Conservation (phyloP, 768 basidiomycete species). For the Phylloporus scabripes region DNA sequence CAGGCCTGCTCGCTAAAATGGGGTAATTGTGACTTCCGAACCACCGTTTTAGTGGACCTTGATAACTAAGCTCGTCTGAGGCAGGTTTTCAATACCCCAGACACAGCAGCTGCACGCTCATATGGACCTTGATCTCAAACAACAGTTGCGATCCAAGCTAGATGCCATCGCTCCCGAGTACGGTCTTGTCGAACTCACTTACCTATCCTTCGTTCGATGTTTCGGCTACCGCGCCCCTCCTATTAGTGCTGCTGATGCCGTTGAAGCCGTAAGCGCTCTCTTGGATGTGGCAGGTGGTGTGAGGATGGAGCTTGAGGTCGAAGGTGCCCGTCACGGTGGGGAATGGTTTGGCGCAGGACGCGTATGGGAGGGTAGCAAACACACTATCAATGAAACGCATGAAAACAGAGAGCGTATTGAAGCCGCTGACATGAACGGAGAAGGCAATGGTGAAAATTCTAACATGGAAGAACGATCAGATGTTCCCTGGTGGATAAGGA, state of each 20-base stretch:
- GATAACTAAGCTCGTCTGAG: constrained; percentile 12
- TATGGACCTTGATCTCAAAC: constrained; percentile 95
- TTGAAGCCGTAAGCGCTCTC: constrained; percentile 83
- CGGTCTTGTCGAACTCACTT: constrained; percentile 87
- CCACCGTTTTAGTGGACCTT: neutral
- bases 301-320: constrained; percentile 84
- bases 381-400: constrained; percentile 32
- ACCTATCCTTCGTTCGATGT: constrained; percentile 89
- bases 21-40: constrained; percentile 52
- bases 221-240: constrained; percentile 88
- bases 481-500: constrained; percentile 78
- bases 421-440: constrained; percentile 24
- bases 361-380: constrained; percentile 60
- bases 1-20: constrained; percentile 96
- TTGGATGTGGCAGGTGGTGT: constrained; percentile 89
- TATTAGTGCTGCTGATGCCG: constrained; percentile 86
- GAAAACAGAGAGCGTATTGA: constrained; percentile 27
- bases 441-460: constrained; percentile 20
- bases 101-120: constrained; percentile 91
- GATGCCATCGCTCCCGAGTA: constrained; percentile 91
- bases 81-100: constrained; percentile 87
- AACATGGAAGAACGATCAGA: constrained; percentile 40
- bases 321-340: constrained; percentile 84
- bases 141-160: constrained; percentile 70
- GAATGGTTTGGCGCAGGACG: constrained; percentile 92